A percentile compares a stretch with the other conserved stretches of the same genome.
Conservation (phyloP, 192 early-diverging fungal genomes). For the Gaertneriomyces semiglobifer region DNA sequence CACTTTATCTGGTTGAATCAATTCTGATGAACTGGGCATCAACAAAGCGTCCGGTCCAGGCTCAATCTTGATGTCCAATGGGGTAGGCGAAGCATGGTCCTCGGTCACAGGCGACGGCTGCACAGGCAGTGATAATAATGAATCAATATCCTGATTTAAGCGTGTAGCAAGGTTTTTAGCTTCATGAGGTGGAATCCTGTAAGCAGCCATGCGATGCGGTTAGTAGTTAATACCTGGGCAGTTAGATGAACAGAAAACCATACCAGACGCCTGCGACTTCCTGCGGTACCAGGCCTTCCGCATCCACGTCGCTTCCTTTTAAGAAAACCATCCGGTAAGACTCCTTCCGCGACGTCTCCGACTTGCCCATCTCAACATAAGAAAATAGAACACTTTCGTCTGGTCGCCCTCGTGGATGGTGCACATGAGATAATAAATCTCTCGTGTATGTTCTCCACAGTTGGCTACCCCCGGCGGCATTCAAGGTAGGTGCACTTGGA, state of each 20-base stretch:
- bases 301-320: slow-evolving; percentile 21
- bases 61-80: too few species aligned
- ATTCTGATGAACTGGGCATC: too few species aligned
- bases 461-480: neutral
- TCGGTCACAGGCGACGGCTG: too few species aligned
- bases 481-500: neutral
- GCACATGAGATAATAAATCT: slow-evolving; percentile 2
- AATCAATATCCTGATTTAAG: slow-evolving; percentile 6
- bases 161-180: slow-evolving; percentile 7
- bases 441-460: slow-evolving; percentile 18
- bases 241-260: neutral
- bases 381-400: slow-evolving; percentile 11
- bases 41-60: too few species aligned
- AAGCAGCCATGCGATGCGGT: neutral
- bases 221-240: neutral
- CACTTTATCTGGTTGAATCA: too few species aligned
- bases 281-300: slow-evolving; percentile 15
- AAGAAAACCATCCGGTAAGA: slow-evolving; percentile 9
- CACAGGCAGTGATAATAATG: slow-evolving; percentile 6
- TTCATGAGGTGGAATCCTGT: slow-evolving; percentile 25
- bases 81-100: too few species aligned
- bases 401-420: neutral
- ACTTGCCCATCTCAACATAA: neutral
- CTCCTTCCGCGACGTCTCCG: neutral
- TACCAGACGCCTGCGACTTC: slow-evolving; percentile 26